Conservation (phyloP, 2,329 filamentous ascomycete genomes). For the Cladobotryum mycophilum region DNA sequence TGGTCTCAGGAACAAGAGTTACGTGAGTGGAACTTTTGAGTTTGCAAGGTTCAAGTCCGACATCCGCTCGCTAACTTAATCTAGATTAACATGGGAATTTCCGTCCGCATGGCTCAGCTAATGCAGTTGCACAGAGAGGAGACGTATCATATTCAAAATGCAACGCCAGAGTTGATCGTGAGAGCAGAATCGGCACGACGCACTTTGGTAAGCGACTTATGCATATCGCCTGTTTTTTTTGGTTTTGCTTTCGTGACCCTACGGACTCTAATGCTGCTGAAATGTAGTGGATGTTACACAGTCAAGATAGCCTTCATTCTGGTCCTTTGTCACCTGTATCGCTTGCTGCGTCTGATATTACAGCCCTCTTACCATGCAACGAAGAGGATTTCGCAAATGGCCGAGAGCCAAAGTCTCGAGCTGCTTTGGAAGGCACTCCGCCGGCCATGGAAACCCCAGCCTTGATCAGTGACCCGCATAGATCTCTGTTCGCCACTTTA, state of each 20-base stretch:
- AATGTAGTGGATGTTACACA: constrained; percentile 51
- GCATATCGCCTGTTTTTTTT: no score
- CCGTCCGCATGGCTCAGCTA: constrained; percentile 49
- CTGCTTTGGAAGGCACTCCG: constrained; percentile 47
- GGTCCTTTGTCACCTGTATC: constrained; percentile 46
- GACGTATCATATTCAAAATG: constrained; percentile 32
- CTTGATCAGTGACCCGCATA: constrained; percentile 35
- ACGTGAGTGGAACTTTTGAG: constrained; percentile 32
- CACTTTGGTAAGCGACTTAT: no score
- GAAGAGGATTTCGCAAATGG: constrained; percentile 47
- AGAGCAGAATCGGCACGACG: no score
- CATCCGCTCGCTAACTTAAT: neutral
- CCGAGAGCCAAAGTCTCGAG: constrained; percentile 41
- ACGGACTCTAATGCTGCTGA: no score
- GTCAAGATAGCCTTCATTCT: constrained; percentile 51
- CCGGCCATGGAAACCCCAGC: constrained; percentile 41
- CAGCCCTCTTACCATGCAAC: constrained; percentile 45
- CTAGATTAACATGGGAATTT: constrained; percentile 51
- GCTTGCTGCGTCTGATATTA: constrained; percentile 47
- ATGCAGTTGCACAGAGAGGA: constrained; percentile 52
- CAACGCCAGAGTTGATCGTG: no score
- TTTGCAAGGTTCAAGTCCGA: neutral
- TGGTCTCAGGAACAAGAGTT: constrained; percentile 47
- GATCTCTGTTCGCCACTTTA: constrained; percentile 47
- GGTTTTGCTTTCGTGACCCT: no score